Evolutionary conservation across 441 rosid genomes (phyloP), one percentile per base, ranked within the genome.

Genomic region (Omphalea diandra): DNA sequence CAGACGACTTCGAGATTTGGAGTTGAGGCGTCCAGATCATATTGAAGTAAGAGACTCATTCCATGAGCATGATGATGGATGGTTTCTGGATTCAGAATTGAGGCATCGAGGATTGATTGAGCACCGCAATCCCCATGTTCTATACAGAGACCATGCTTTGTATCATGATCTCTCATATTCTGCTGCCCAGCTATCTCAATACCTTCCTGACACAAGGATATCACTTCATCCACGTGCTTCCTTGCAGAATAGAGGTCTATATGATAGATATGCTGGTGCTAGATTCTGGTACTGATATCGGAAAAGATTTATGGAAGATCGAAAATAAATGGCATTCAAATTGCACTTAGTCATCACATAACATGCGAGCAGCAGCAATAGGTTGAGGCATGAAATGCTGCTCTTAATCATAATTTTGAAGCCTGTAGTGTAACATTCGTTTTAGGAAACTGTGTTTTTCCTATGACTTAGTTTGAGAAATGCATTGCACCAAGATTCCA

Each of bases 51-150:
- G 73, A 58, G 31, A 41, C 31, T 33, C 50, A 26, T 36, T 24
- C 40, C 63, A 7, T 26, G 56, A 35, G 9, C 68, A 62, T 68
- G 36, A 5, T 15, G 49, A 72, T 57, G 41, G 59, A 20, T 12
- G 35, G 65, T 33, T 24, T 35, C 20, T n/a, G 14, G 72, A 47
- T 52, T 27, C 53, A 7, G 61, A 53, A 61, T 59, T 38, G 36
- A 73, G 76, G 68, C 67, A 22, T 31, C 70, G 5, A 38, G 60
- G 54, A 14, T 73, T 35, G 49, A 41, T 62, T 49, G 70, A 41
- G 26, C 52, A 12, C 26, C 62, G 0, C 10, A 69, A 60, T 29
- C 44, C 70, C 3, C 44, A 35, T 22, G 22, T 24, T 27, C 35
- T 7, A 9, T 68, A 70, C 41, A 57, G 73, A 53, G 73, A 69